phyloP scores from a whole-genome alignment of 805 yeast genomes.

The Torulaspora delbrueckii region DNA sequence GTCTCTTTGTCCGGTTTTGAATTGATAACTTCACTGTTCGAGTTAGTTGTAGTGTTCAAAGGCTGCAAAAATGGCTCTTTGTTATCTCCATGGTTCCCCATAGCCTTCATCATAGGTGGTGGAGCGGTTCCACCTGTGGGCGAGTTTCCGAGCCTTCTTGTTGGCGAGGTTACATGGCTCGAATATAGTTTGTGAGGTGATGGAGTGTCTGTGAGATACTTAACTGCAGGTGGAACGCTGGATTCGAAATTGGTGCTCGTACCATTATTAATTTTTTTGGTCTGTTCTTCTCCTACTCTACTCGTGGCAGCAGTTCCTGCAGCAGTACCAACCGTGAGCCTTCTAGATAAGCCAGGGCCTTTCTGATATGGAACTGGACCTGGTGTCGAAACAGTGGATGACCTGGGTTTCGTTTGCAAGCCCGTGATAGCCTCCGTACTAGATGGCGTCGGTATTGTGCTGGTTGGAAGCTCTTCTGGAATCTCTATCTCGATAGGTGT shows the following conservation, averaged over 20 bases:
- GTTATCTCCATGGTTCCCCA: conserved; percentile 17
- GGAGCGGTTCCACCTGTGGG: conserved; percentile 29
- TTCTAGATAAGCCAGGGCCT: conserved; percentile 26
- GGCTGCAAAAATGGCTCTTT: conserved; percentile 34
- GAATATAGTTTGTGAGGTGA: conserved; percentile 13
- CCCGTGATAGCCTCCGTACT: conserved; percentile 34
- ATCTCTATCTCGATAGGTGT: conserved; percentile 65
- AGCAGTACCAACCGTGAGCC: conserved; percentile 27
- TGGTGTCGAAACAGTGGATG: conserved; percentile 32
- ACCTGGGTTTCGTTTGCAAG: conserved; percentile 37
- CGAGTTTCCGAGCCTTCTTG: conserved; percentile 12
- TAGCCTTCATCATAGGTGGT: conserved; percentile 41
- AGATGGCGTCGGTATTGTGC: conserved; percentile 18
- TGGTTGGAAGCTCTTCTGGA: conserved; percentile 43
- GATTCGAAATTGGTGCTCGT: conserved; percentile 13
- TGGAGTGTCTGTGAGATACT: conserved; percentile 10
- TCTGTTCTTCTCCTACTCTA: conserved; percentile 14
- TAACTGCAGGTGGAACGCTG: conserved; percentile 4
- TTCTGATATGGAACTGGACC: conserved; percentile 21
- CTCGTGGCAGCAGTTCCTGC: conserved; percentile 4
- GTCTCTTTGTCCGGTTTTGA: conserved; percentile 17
- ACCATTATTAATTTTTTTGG: conserved; percentile 14
- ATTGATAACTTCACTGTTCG: conserved; percentile 1
- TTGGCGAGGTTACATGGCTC: conserved; percentile 14
- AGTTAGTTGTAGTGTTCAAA: conserved; percentile 31